These are phyloP conservation scores for Glomus cerebriforme DNA, from an alignment of 192 early-diverging fungal species.

Conservation along the genomic window DNA sequence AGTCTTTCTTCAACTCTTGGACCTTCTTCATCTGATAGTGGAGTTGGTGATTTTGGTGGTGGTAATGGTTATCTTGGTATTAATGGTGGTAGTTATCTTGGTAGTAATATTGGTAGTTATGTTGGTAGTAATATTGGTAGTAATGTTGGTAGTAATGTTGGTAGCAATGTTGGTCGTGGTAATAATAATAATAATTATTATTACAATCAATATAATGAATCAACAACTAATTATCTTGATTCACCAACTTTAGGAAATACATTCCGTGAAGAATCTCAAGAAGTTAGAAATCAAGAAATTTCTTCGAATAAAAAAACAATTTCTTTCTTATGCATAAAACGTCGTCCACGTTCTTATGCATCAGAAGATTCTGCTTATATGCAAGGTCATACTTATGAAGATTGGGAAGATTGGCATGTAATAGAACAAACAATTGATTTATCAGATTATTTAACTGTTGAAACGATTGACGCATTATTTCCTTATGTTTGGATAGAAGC, in stretches of 20 bases:
- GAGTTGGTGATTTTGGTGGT: too few species aligned
- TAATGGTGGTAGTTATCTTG: neutral
- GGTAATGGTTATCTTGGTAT: neutral
- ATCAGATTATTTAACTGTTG: slow-evolving; percentile 10
- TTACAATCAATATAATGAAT: too few species aligned
- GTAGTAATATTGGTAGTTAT: too few species aligned
- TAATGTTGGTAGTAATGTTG: too few species aligned
- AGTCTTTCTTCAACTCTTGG: slow-evolving; percentile 11
- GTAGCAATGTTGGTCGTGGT: neutral
- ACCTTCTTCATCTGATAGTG: neutral
- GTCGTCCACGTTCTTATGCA: neutral
- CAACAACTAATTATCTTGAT: neutral
- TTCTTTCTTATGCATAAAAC: slow-evolving; percentile 6
- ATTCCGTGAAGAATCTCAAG: neutral
- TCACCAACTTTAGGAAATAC: neutral
- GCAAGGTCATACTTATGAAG: neutral
- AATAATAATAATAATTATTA: too few species aligned
- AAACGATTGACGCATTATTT: slow-evolving; percentile 26
- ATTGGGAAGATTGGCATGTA: slow-evolving; percentile 17
- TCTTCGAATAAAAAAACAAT: neutral
- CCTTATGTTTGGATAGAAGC: slow-evolving; percentile 31
- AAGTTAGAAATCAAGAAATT: neutral
- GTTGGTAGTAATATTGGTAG: neutral
- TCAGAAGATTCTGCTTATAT: neutral
- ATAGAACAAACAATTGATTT: neutral